Conservation (phyloP, 108 stramenopile genomes). For the Fistulifera solaris region DNA sequence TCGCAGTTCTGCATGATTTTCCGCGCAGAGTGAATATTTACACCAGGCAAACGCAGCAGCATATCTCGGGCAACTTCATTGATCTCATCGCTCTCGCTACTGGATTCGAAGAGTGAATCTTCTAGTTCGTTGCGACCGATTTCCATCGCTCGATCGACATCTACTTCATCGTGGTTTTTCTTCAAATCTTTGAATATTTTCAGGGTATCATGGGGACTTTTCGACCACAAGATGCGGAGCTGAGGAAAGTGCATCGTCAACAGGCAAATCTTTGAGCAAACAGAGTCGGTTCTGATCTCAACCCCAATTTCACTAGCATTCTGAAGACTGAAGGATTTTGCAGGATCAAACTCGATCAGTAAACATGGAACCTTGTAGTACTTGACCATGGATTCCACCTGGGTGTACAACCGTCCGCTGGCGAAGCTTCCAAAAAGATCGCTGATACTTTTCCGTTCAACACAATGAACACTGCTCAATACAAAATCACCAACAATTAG, state of each 20-base stretch:
- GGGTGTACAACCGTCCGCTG: constrained; percentile 87
- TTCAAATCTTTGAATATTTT: constrained; percentile 84
- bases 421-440: constrained; percentile 92
- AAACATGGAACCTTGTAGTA: constrained; percentile 85
- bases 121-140: constrained; percentile 70
- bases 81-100: constrained; percentile 51
- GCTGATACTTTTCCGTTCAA: constrained; percentile 92
- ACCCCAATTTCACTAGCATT: constrained; percentile 66
- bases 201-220: constrained; percentile 88
- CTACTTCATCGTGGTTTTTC: constrained; percentile 73
- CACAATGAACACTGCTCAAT: constrained; percentile 90
- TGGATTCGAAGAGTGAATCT: constrained; percentile 46
- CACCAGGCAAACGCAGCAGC: constrained; percentile 83
- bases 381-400: constrained; percentile 89
- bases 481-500: constrained; percentile 95
- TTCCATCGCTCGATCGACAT: constrained; percentile 75
- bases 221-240: constrained; percentile 89
- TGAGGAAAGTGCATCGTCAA: constrained; percentile 85
- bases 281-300: constrained; percentile 74
- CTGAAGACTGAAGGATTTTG: constrained; percentile 83
- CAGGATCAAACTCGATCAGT: constrained; percentile 91
- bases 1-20: constrained; percentile 79
- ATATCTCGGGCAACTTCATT: constrained; percentile 83
- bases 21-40: constrained; percentile 75
- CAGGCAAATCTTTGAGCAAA: constrained; percentile 81